These are phyloP conservation scores for Panicum miliaceum DNA, from an alignment of 176 grass and related monocot genomes.

Conservation along the genomic window DNA sequence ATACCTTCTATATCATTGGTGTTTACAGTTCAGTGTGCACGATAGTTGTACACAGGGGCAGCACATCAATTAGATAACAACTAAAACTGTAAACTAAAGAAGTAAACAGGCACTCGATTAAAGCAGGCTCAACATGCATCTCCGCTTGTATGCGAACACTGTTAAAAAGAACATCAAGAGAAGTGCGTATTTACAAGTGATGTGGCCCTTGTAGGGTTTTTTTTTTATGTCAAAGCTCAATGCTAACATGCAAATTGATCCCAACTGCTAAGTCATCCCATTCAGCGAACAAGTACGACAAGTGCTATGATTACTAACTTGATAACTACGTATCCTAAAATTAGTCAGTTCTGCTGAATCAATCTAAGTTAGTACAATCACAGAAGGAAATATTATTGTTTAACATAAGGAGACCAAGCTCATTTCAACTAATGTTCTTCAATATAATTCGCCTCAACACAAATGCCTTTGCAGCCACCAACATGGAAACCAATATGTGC, in stretches of 20 bases:
- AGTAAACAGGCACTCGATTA: conserved; percentile 1
- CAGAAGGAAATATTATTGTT: not conserved
- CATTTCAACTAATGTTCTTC: not conserved
- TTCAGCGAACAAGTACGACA: conserved; percentile 6
- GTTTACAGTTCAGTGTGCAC: not conserved
- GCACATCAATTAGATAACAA: not conserved
- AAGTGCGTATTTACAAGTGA: not conserved
- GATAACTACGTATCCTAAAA: not conserved
- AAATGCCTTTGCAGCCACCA: not conserved
- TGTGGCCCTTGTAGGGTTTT: not conserved
- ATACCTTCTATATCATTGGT: not conserved
- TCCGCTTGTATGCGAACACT: not conserved
- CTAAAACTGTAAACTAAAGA: not conserved
- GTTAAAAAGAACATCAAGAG: not conserved
- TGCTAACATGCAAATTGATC: not conserved
- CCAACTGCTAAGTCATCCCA: not conserved
- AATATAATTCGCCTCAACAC: conserved; percentile 6
- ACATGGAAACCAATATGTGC: not conserved
- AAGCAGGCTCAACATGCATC: conserved; percentile 9
- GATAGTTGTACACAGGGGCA: not conserved
- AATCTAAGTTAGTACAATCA: not conserved
- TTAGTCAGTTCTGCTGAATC: not conserved
- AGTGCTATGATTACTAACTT: not conserved
- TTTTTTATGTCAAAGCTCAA: not conserved
- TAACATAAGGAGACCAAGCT: not conserved